Evolutionary conservation across 768 basidiomycete genomes (phyloP), one percentile per base, ranked within the genome.

Genomic region (Russula brevipes): DNA sequence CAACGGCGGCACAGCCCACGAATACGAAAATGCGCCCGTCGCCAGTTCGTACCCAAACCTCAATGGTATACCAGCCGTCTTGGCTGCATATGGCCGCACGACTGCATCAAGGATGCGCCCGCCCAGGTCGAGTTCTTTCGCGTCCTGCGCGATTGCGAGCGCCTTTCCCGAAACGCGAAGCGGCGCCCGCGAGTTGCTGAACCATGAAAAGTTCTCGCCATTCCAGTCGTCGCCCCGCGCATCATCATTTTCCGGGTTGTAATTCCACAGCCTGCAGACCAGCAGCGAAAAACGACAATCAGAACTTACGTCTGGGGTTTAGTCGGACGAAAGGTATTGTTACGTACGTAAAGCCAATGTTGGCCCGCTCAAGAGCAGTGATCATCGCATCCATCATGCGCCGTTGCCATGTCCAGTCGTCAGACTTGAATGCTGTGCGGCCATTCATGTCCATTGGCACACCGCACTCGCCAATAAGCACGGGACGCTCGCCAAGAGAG

Each of bases 181-280:
- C 54, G 84, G 76, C 1, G 81, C 85, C 16, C 87, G 83, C 41
- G 73, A 75, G 47, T 77, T 76, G 69, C 85, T 85, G 80, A 93
- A 98, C 91, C 92, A 97, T 1, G 92, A 94, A 72, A 99, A 98
- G 76, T 95, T 97, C 74, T 99, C 95, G 57, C 90, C 92, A 69
- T 95, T 96, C 95, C 95, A 97, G 72, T 86, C 75, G 72, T 98
- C 95, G 16, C 96, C 96, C 31, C 74, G 69, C 17, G 73, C 69
- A 72, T 98, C 94, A 44, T 82, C 80, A 74, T 98, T 98, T 56
- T 80, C 77, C 0, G 95, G 89, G 70, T 98, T 97, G 73, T 97
- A 98, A 63, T 91, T 93, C 96, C 96, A 98, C 6, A 98, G 75
- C 2, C 94, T 97, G 68, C 6, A 39, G 57, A 56, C 24, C 24